Evolutionary conservation across 371 early-diverging fungal species (phyloP).

Genomic region (Rhizomucor pusillus): DNA sequence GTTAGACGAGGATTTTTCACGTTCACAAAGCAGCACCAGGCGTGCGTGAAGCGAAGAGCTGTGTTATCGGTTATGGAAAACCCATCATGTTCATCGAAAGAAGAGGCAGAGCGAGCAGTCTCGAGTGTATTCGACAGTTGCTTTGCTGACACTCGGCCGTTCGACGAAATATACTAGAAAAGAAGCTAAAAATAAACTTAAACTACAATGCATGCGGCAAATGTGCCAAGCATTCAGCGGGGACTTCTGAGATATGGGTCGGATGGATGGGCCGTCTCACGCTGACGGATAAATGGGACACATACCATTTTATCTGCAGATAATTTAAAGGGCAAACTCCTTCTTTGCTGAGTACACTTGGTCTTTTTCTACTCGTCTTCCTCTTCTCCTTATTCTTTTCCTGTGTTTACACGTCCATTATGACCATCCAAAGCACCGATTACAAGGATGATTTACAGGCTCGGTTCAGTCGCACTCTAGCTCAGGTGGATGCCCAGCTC

Average conservation of each 20-base stretch:
- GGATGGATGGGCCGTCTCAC: too few species aligned
- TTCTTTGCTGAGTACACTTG: background rate
- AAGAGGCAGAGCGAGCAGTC: conserved; percentile 86
- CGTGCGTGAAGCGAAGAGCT: conserved; percentile 90
- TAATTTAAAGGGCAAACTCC: background rate
- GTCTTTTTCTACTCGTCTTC: conserved; percentile 4
- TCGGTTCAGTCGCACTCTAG: conserved; percentile 2
- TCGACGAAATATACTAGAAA: conserved; percentile 85
- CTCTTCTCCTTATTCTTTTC: conserved; percentile 4
- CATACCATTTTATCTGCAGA: too few species aligned
- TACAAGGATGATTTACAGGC: conserved; percentile 10
- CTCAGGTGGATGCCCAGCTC: conserved; percentile 8
- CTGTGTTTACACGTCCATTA: background rate
- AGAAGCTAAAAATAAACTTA: background rate
- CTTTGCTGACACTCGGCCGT: conserved; percentile 91
- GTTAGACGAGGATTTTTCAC: conserved; percentile 73
- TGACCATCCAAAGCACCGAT: conserved; percentile 8
- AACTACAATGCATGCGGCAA: too few species aligned
- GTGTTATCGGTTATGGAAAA: conserved; percentile 74
- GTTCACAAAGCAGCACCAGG: conserved; percentile 89
- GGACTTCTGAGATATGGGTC: too few species aligned
- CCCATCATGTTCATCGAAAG: conserved; percentile 69
- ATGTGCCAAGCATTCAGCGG: too few species aligned
- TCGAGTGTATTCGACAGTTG: conserved; percentile 87
- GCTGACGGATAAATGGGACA: too few species aligned